Conservation (phyloP, 495 filamentous ascomycete species). For the Penicillium turbatum region DNA sequence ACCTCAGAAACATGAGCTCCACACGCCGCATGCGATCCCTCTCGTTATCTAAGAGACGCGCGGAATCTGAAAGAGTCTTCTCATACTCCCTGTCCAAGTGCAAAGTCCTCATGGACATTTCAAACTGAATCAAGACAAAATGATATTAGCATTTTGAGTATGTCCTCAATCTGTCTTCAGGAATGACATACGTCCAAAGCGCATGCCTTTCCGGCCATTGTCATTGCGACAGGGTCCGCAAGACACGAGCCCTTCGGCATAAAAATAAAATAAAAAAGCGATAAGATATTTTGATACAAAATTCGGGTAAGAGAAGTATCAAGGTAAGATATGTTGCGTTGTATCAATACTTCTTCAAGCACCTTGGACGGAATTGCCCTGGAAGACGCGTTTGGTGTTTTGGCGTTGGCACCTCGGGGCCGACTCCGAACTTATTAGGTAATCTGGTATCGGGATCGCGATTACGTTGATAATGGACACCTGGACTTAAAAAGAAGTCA, state of each 20-base stretch:
- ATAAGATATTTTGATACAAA: background rate
- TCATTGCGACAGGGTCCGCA: slow-evolving; percentile 6
- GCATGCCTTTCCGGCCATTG: slow-evolving; percentile 17
- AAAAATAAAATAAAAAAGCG: background rate
- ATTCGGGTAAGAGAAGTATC: background rate
- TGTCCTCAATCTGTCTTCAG: background rate
- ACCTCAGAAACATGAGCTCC: slow-evolving; percentile 60
- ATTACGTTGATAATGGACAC: slow-evolving; percentile 28
- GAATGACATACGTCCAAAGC: slow-evolving; percentile 27
- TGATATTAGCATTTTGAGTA: slow-evolving; percentile 9
- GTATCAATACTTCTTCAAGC: background rate
- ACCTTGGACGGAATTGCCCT: background rate
- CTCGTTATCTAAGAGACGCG: slow-evolving; percentile 64
- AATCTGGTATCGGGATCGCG: background rate
- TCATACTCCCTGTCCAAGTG: slow-evolving; percentile 64
- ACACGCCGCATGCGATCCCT: slow-evolving; percentile 59
- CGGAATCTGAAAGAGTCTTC: slow-evolving; percentile 50
- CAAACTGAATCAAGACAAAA: slow-evolving; percentile 28
- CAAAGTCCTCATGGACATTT: slow-evolving; percentile 43
- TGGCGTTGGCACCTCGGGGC: background rate
- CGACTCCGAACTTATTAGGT: background rate
- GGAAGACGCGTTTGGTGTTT: slow-evolving; percentile 9
- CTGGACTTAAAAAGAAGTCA: slow-evolving; percentile 17
- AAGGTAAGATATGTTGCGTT: background rate
- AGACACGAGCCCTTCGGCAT: background rate